phyloP scores from a whole-genome alignment of 441 rosid species.

The Macaranga tanarius region DNA sequence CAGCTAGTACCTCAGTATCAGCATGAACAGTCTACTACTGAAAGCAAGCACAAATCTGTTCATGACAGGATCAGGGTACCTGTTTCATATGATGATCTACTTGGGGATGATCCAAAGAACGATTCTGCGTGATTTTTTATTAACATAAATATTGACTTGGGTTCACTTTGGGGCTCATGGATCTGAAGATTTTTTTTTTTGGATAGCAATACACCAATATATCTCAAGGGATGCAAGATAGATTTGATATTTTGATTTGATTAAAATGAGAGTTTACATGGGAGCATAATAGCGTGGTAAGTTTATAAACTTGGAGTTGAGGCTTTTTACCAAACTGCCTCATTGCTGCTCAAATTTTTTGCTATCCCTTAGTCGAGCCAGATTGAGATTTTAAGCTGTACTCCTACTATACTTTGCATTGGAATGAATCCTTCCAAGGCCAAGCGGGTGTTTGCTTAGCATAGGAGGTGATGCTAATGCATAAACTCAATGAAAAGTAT shows the following conservation, averaged over 20 bases:
- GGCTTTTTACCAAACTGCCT: background rate
- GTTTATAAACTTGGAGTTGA: background rate
- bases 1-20: slow-evolving; percentile 21
- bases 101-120: slow-evolving; percentile 39
- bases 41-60: slow-evolving; percentile 47
- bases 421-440: background rate
- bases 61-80: slow-evolving; percentile 83
- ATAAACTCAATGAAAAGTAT: background rate
- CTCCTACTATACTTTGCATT: no score
- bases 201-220: no score
- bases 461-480: background rate
- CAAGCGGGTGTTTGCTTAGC: background rate
- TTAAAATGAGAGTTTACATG: background rate
- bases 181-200: background rate
- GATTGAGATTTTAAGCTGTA: no score
- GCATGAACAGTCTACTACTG: slow-evolving; percentile 32
- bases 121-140: slow-evolving; percentile 22
- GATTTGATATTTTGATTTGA: background rate
- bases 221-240: background rate
- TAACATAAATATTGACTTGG: background rate
- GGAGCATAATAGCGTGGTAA: background rate
- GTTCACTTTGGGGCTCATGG: slow-evolving; percentile 10
- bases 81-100: slow-evolving; percentile 79
- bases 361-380: background rate
- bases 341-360: background rate